phyloP scores from a whole-genome alignment of 768 basidiomycete species.

The Mycena belliarum region DNA sequence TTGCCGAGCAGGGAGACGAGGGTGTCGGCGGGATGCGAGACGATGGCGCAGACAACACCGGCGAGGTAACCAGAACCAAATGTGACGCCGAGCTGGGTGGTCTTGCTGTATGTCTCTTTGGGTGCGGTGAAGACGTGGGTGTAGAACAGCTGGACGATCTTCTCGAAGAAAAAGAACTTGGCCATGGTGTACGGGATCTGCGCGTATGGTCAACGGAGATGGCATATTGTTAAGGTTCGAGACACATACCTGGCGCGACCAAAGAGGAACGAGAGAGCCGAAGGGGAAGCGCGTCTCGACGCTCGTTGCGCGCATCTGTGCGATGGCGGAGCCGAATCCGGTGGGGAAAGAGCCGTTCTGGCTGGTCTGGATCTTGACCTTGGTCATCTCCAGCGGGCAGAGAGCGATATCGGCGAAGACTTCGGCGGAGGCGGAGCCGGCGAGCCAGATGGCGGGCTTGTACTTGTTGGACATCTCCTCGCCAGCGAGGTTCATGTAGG shows the following conservation, averaged over 20 bases:
- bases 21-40: conserved; percentile 95
- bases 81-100: conserved; percentile 86
- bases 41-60: conserved; percentile 93
- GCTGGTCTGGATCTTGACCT: conserved; percentile 88
- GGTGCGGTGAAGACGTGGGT: conserved; percentile 82
- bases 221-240: too few species aligned
- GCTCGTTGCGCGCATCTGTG: conserved; percentile 67
- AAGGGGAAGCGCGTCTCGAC: conserved; percentile 82
- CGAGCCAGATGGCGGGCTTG: conserved; percentile 91
- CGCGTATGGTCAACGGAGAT: too few species aligned
- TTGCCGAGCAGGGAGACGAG: conserved; percentile 94
- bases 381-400: conserved; percentile 93
- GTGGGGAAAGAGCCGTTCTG: conserved; percentile 75
- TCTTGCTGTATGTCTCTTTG: conserved; percentile 76
- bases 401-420: conserved; percentile 96
- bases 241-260: conserved; percentile 76
- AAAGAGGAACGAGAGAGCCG: conserved; percentile 81
- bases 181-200: conserved; percentile 99
- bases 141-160: conserved; percentile 85
- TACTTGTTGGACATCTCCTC: conserved; percentile 78
- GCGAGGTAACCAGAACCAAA: conserved; percentile 92
- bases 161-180: conserved; percentile 97
- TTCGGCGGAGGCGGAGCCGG: conserved; percentile 91
- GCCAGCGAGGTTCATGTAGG: conserved; percentile 86
- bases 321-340: conserved; percentile 67